Evolutionary conservation across 2,329 filamentous ascomycete species (phyloP), one percentile per base, ranked within the genome.

Genomic region (Chlorencoelia australis): DNA sequence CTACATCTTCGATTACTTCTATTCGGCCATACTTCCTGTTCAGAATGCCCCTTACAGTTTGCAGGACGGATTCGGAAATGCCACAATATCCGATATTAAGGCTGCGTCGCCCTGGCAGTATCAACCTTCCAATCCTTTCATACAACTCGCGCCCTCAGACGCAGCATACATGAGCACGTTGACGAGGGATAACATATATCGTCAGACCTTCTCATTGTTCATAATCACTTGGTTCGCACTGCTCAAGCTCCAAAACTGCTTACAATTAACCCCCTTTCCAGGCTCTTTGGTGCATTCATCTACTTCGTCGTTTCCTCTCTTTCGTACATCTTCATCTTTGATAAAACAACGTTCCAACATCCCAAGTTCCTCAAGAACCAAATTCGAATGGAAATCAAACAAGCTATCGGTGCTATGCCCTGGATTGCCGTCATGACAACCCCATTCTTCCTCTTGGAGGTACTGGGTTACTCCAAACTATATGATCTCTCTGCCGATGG

Each of bases 291-390:
- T 37, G 61, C 88, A 21, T 47, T 87, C 30, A 68, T 91, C 38
- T 96, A 95, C 70, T 94, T 89, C 59, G 52, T 84, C 46, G 86
- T 85, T 56, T 83, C 88, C 4, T 71, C 79, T 5, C 68, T 93
- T 13, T 94, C 87, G 11, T 96, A 93, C 63, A 53, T 80, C 54
- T 81, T 94, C 64, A 70, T 95, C 56, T 95, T 94, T 65, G 88
- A 95, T 63, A 91, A 95, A 62, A 73, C 76, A 27, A 91, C 84
- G 29, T 77, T 89, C 62, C 68, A 85, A 35, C 89, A 96, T 59
- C 89, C 89, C 31, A 91, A 91, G 57, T 96, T 89, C 61, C 79
- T 95, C 55, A 93, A 91, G 65, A 89, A 94, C 63, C 89, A 95
- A 61, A 80, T 95, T 46, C 67, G 70, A 41, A 73, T 87, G 52